Evolutionary conservation across 768 basidiomycete species (phyloP).

Genomic region (Trametes meyenii): DNA sequence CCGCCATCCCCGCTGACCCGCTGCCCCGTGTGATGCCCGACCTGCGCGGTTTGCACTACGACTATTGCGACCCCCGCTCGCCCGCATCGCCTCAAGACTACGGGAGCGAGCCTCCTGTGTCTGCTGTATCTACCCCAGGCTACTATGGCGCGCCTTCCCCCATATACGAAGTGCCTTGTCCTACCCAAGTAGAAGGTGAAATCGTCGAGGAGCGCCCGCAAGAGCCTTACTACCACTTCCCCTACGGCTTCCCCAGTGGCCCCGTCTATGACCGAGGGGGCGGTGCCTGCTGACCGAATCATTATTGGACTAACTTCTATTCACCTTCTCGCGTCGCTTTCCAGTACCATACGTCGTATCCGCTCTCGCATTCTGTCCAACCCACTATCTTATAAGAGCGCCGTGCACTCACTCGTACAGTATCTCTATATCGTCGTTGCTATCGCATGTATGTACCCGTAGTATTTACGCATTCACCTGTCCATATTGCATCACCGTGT

Average conservation of each 20-base stretch:
- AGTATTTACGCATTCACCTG: neutral
- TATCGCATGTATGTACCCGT: constrained; percentile 5
- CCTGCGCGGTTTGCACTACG: constrained; percentile 17
- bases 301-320: neutral
- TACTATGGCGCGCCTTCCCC: constrained; percentile 7
- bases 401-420: neutral
- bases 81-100: constrained; percentile 11
- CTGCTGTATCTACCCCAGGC: constrained; percentile 7
- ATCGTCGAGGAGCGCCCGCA: constrained; percentile 7
- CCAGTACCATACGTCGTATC: constrained; percentile 13
- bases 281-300: neutral
- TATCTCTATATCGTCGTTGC: neutral
- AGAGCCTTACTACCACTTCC: constrained; percentile 7
- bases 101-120: constrained; percentile 6
- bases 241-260: neutral
- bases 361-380: neutral
- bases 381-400: neutral
- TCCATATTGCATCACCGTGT: constrained; percentile 5
- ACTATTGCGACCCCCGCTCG: constrained; percentile 6
- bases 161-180: neutral
- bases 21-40: constrained; percentile 17
- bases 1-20: constrained; percentile 2
- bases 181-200: neutral
- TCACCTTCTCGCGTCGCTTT: constrained; percentile 4
- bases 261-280: constrained; percentile 2